phyloP scores from a whole-genome alignment of 768 basidiomycete genomes.

The Tricholoma matsutake region DNA sequence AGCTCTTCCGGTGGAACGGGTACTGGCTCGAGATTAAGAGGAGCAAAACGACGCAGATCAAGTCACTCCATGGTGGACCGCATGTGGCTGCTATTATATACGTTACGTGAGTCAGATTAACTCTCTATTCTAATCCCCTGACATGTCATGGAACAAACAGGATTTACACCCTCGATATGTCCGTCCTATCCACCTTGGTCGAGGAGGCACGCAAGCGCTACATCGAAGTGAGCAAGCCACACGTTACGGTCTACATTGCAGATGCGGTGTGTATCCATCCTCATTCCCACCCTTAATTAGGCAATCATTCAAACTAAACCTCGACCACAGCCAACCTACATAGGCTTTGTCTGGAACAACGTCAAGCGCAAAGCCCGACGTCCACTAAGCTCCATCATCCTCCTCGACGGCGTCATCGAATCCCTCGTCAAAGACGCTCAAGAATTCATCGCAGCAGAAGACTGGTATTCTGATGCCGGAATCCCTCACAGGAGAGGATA shows the following conservation, averaged over 20 bases:
- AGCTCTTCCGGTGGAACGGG: conserved; percentile 40
- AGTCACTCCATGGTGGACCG: conserved; percentile 8
- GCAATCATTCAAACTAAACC: background rate
- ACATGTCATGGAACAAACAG: conserved; percentile 16
- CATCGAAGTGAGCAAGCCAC: conserved; percentile 30
- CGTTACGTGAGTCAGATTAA: conserved; percentile 25
- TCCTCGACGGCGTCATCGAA: conserved; percentile 44
- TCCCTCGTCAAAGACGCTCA: conserved; percentile 47
- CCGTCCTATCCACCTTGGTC: conserved; percentile 30
- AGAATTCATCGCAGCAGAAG: conserved; percentile 50
- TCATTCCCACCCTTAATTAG: background rate
- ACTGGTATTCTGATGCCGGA: conserved; percentile 57
- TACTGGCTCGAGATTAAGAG: conserved; percentile 38
- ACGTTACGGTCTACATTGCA: conserved; percentile 34
- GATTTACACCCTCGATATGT: conserved; percentile 39
- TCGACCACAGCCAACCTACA: conserved; percentile 31
- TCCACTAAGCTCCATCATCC: conserved; percentile 50
- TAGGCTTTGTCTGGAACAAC: conserved; percentile 38
- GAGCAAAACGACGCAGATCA: conserved; percentile 10
- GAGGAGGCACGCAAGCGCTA: conserved; percentile 35
- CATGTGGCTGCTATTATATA: conserved; percentile 20
- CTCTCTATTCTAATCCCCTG: background rate
- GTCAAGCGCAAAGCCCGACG: conserved; percentile 49
- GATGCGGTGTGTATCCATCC: conserved; percentile 23
- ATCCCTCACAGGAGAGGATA: conserved; percentile 60